A percentile compares a stretch with the other conserved stretches of the same genome.
Evolutionary conservation across 2,329 filamentous ascomycete species (phyloP).

Genomic region (Colletotrichum nymphaeae): DNA sequence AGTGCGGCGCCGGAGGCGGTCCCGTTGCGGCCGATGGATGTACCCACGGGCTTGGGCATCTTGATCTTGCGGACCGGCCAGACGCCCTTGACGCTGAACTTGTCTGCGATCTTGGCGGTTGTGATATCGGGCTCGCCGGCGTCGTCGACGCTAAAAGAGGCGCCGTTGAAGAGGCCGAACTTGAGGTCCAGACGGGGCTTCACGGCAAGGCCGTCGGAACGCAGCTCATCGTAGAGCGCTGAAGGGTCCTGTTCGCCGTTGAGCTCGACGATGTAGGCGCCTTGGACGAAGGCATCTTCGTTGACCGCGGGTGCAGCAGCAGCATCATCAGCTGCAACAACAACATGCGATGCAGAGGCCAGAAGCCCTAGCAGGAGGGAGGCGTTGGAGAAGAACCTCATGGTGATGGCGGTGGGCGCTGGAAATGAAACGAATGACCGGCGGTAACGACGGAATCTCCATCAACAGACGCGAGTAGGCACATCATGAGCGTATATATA

Average conservation of each 20-base stretch:
- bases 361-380: conserved; percentile 13
- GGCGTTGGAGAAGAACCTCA: conserved; percentile 21
- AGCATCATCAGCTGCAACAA: neutral
- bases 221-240: conserved; percentile 37
- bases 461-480: neutral
- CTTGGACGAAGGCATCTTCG: conserved; percentile 33
- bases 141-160: conserved; percentile 41
- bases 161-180: conserved; percentile 41
- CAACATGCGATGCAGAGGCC: conserved; percentile 1
- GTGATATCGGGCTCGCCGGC: conserved; percentile 41
- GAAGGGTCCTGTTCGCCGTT: conserved; percentile 32
- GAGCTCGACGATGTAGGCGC: conserved; percentile 43
- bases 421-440: conserved; percentile 17
- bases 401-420: conserved; percentile 14
- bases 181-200: conserved; percentile 39
- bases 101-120: conserved; percentile 38
- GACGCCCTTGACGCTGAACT: conserved; percentile 41
- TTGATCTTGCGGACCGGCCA: conserved; percentile 44
- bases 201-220: conserved; percentile 32
- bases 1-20: conserved; percentile 31
- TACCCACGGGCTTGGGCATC: conserved; percentile 35
- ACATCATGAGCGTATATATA: conserved; percentile 11
- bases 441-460: neutral
- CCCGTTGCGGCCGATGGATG: conserved; percentile 35
- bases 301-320: neutral